These are phyloP conservation scores for Heterobasidion occidentale DNA, from an alignment of 1,284 basidiomycete species.

Conservation along the genomic window DNA sequence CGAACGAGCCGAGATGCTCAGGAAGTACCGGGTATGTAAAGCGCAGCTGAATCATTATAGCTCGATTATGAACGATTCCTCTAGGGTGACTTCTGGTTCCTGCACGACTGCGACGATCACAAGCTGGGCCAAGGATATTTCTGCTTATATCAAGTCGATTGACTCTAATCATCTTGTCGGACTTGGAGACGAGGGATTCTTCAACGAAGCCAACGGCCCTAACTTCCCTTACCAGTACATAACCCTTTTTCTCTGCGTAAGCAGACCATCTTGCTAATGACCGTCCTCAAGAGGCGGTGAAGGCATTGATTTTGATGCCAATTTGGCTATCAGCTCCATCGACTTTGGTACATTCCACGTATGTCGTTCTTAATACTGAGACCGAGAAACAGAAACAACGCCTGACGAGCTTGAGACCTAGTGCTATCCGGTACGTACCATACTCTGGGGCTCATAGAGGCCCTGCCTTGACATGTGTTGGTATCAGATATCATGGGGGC, in stretches of 20 bases:
- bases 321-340: slow-evolving; percentile 45
- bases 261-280: not conserved
- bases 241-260: slow-evolving; percentile 10
- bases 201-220: slow-evolving; percentile 37
- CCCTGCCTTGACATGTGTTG: not conserved
- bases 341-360: slow-evolving; percentile 62
- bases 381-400: slow-evolving; percentile 10
- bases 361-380: slow-evolving; percentile 14
- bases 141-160: slow-evolving; percentile 26
- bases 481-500: slow-evolving; percentile 32
- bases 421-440: slow-evolving; percentile 32
- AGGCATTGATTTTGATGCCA: slow-evolving; percentile 55
- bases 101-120: slow-evolving; percentile 23
- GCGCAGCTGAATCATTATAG: not conserved
- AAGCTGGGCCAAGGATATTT: slow-evolving; percentile 23
- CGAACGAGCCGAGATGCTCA: slow-evolving; percentile 30
- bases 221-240: slow-evolving; percentile 45
- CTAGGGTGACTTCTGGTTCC: slow-evolving; percentile 18
- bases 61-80: not conserved
- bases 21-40: slow-evolving; percentile 23
- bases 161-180: slow-evolving; percentile 29
- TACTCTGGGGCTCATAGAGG: not conserved
- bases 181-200: slow-evolving; percentile 57
- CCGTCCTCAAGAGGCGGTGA: slow-evolving; percentile 31
- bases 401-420: slow-evolving; percentile 11